Conservation (phyloP, 2,329 filamentous ascomycete genomes). For the Mariannaea sp. region DNA sequence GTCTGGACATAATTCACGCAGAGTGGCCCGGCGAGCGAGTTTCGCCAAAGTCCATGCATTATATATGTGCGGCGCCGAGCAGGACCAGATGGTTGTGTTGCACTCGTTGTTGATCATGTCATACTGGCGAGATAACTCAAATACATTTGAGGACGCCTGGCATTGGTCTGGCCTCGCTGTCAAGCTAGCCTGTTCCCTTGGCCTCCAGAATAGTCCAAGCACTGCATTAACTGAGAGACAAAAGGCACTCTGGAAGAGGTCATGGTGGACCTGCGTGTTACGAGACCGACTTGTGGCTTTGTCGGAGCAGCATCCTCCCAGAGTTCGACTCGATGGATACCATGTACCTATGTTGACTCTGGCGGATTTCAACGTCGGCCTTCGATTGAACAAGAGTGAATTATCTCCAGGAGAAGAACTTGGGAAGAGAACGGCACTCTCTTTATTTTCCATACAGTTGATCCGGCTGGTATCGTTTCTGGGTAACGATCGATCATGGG, state of each 20-base stretch:
- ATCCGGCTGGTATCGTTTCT: too few relatives aligned
- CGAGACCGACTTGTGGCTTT: not conserved
- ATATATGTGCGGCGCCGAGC: not conserved
- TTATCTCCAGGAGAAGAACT: too few relatives aligned
- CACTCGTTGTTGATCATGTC: not conserved
- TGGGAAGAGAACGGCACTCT: too few relatives aligned
- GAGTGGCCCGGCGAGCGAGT: not conserved
- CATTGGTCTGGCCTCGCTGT: not conserved
- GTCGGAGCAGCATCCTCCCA: not conserved
- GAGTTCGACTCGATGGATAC: not conserved
- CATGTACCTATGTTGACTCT: not conserved
- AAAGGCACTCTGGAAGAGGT: not conserved
- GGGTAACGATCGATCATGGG: too few relatives aligned
- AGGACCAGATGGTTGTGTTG: not conserved
- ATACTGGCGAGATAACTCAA: not conserved
- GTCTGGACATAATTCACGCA: not conserved
- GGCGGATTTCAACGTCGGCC: not conserved
- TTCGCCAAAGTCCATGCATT: not conserved
- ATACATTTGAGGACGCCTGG: not conserved
- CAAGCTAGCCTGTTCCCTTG: not conserved
- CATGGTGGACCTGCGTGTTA: not conserved
- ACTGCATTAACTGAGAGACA: not conserved
- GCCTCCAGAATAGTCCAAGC: not conserved
- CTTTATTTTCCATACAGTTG: too few relatives aligned
- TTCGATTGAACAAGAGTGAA: too few relatives aligned